phyloP scores from a whole-genome alignment of 2,329 filamentous ascomycete genomes.

The Aspergillus aculeatus region DNA sequence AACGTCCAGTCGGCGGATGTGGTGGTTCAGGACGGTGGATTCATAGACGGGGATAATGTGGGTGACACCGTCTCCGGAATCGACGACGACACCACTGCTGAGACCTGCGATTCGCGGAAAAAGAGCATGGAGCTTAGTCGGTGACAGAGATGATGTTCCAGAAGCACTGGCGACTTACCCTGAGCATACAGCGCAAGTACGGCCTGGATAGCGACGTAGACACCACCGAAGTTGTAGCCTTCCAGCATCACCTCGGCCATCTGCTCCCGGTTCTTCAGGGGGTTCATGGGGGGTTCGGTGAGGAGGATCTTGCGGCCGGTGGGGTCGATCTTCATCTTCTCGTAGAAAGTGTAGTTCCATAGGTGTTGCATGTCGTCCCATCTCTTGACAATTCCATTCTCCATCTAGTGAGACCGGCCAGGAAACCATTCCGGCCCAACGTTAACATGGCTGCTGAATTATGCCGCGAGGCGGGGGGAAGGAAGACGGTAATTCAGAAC shows the following conservation, averaged over 20 bases:
- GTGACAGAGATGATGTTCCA: not conserved
- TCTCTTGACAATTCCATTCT: constrained; percentile 98
- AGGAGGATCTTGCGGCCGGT: constrained; percentile 93
- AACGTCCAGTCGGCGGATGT: constrained; percentile 89
- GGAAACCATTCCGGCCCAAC: constrained; percentile 9
- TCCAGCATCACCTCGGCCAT: constrained; percentile 99
- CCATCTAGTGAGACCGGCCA: constrained; percentile 63
- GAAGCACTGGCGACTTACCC: constrained; percentile 55
- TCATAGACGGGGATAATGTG: constrained; percentile 99
- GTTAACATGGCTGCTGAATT: constrained; percentile 22
- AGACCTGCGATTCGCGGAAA: constrained; percentile 56
- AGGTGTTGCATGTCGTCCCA: constrained; percentile 99
- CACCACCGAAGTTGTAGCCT: constrained; percentile 89
- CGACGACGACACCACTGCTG: constrained; percentile 93
- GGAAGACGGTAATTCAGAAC: not conserved
- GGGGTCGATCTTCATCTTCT: constrained; percentile 93
- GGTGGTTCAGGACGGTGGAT: constrained; percentile 94
- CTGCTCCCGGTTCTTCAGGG: constrained; percentile 90
- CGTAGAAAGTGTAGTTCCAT: constrained; percentile 98
- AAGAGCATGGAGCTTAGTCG: constrained; percentile 3
- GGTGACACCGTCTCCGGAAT: constrained; percentile 96
- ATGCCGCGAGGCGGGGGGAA: constrained; percentile 10
- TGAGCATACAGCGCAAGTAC: constrained; percentile 95
- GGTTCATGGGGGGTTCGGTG: constrained; percentile 97
- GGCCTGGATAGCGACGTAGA: constrained; percentile 97